Base-by-base conservation (phyloP, 1,284 basidiomycete species). In the Boletus semigastroideus region DNA sequence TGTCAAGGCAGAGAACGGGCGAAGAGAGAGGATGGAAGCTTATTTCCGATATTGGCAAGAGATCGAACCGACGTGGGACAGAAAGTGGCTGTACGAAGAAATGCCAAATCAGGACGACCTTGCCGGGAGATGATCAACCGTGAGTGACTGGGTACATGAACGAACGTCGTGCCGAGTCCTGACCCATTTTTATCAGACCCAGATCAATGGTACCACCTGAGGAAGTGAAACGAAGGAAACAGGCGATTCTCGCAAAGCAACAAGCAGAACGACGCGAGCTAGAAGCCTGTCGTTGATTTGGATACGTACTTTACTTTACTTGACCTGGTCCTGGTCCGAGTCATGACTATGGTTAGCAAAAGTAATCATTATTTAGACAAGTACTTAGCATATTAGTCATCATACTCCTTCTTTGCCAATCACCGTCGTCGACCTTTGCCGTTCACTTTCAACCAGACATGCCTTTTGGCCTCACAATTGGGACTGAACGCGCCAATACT, bases 391-490 rank as follows among this genome's bases (percentile, higher is more conserved):
- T 52, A 57, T 64, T 67, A 66, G 65, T 64, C 56, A 64, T 67
- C 55, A 8, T 28, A 28, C 54, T 53, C 42, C 49, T 45, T 62
- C 59, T 49, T 54, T 67, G 63, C 31, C 56, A 65, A 64, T 66
- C 50, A 54, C 52, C 52, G 55, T 65, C 65, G 62, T 69, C 41
- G 17, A 55, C 63, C 48, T 49, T 52, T 20, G 45, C 39, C 46
- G 49, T 53, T 57, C 46, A 46, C 49, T 50, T 55, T 57, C 54
- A 28, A 48, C 45, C 28, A 48, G 74, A 58, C 30, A 89, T 89
- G 87, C 74, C 82, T 30, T 89, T 87, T 63, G 86, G 86, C 67
- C 78, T 91, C 46, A 84, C 80, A 46, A 90, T 91, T 69, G 84
- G 85, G 53, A 90, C 87, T 57, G 87, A 90, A 58, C 83, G 86